A percentile compares a stretch with the other conserved stretches of the same genome.
These are phyloP conservation scores for Piloderma croceum DNA, from an alignment of 768 basidiomycete species.

Conservation along the genomic window DNA sequence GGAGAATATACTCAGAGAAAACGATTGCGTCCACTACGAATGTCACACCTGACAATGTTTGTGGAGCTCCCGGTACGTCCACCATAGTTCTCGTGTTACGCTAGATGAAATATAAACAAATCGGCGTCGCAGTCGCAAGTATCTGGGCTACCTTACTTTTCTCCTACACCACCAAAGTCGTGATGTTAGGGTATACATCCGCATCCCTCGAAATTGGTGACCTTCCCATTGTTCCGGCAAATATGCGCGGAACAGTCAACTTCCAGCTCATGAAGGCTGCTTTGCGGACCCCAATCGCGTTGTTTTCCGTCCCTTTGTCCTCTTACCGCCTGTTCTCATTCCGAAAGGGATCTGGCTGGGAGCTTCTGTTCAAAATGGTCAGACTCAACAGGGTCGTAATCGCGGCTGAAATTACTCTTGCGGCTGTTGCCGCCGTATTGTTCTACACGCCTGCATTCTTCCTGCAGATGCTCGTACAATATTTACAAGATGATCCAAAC, in stretches of 20 bases:
- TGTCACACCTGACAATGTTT: constrained; percentile 68
- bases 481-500: constrained; percentile 58
- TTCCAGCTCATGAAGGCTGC: constrained; percentile 61
- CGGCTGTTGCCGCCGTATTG: constrained; percentile 50
- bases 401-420: constrained; percentile 40
- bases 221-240: constrained; percentile 70
- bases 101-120: not conserved
- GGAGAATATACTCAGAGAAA: constrained; percentile 71
- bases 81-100: not conserved
- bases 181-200: constrained; percentile 73
- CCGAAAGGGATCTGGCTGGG: constrained; percentile 59
- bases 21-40: constrained; percentile 55
- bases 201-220: constrained; percentile 81
- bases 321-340: too few species aligned
- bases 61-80: constrained; percentile 47
- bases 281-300: constrained; percentile 44
- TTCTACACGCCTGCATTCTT: constrained; percentile 67
- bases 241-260: constrained; percentile 63
- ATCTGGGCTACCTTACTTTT: constrained; percentile 68
- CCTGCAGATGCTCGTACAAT: constrained; percentile 51
- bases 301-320: constrained; percentile 50
- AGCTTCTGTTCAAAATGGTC: constrained; percentile 55
- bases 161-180: constrained; percentile 81
- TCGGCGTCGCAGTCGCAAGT: constrained; percentile 41
- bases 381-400: constrained; percentile 47